Percentiles rank a stretch among this genome's conserved stretches.
Evolutionary conservation across 208 protist genomes (phyloP).

Genomic region (Leishmania amazonensis): DNA sequence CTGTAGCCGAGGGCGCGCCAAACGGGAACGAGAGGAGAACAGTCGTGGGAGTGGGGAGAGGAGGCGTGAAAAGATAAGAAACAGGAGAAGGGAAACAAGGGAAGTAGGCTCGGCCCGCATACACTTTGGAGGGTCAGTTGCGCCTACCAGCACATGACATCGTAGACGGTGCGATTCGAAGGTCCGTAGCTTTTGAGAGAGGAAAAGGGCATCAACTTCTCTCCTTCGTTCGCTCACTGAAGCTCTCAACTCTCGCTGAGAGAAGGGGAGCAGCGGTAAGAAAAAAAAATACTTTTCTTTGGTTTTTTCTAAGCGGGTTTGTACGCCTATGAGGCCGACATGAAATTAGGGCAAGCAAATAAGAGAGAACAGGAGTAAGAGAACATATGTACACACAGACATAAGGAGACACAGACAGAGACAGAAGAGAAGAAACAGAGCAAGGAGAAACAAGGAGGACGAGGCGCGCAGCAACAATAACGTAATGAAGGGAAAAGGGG

Average conservation of each 20-base stretch:
- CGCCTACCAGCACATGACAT: not conserved
- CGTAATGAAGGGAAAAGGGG: not conserved
- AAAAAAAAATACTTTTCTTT: not conserved
- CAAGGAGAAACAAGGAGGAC: constrained; percentile 1
- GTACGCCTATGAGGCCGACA: not conserved
- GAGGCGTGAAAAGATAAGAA: not conserved
- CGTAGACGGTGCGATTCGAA: not conserved
- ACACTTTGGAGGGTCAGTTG: not conserved
- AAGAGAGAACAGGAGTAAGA: not conserved
- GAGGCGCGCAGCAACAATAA: not conserved
- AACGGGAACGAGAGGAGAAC: not conserved
- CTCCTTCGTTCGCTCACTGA: too few relatives aligned
- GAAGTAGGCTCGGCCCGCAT: not conserved
- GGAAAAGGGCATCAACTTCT: not conserved
- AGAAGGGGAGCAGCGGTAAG: too few relatives aligned
- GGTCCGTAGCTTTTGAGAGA: not conserved
- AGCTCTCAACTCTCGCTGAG: not conserved
- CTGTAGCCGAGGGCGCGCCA: not conserved
- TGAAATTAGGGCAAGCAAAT: not conserved
- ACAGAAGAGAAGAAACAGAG: not conserved
- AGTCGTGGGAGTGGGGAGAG: not conserved
- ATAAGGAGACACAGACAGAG: not conserved
- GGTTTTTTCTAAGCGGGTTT: not conserved
- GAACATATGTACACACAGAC: not conserved
- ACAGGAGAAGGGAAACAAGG: not conserved